Conservation (phyloP, 163 green algal species). For the Scenedesmus sp. region DNA sequence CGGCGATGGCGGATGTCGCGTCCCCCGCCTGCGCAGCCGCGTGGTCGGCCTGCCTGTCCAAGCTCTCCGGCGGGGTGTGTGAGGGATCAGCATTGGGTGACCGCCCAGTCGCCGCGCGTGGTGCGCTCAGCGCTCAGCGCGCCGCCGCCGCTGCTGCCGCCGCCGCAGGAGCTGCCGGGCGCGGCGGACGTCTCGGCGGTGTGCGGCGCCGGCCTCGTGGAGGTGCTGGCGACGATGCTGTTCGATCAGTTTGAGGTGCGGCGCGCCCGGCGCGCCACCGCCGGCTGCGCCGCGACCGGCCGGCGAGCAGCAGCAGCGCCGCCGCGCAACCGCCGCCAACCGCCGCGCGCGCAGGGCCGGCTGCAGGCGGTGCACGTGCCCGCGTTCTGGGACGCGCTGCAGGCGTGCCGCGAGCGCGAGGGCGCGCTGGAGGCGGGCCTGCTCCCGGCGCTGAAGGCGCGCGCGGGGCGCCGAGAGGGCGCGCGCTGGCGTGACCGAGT, state of each 20-base stretch:
- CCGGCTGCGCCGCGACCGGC: background rate
- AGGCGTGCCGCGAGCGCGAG: background rate
- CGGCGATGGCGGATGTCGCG: no score
- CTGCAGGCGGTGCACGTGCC: background rate
- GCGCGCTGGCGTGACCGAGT: no score
- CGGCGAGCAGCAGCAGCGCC: background rate
- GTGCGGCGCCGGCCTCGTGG: constrained; percentile 6
- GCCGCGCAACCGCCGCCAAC: background rate
- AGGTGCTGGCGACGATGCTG: constrained; percentile 7
- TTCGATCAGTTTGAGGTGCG: constrained; percentile 19
- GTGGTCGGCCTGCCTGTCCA: constrained; percentile 8
- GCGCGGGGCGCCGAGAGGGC: background rate
- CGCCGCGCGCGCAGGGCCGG: background rate
- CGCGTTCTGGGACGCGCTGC: constrained; percentile 11
- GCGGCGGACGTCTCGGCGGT: background rate
- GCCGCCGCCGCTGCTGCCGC: background rate
- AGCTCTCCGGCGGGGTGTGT: background rate
- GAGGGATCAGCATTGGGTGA: background rate
- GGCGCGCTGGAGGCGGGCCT: background rate
- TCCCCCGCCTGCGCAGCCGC: no score
- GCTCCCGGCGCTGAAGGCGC: constrained; percentile 20
- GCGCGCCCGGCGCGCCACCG: background rate
- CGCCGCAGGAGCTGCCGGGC: constrained; percentile 11
- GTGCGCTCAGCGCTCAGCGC: no score
- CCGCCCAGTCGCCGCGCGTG: background rate